Evolutionary conservation across 345 rosid species (phyloP).

Genomic region (Geranium brycei): DNA sequence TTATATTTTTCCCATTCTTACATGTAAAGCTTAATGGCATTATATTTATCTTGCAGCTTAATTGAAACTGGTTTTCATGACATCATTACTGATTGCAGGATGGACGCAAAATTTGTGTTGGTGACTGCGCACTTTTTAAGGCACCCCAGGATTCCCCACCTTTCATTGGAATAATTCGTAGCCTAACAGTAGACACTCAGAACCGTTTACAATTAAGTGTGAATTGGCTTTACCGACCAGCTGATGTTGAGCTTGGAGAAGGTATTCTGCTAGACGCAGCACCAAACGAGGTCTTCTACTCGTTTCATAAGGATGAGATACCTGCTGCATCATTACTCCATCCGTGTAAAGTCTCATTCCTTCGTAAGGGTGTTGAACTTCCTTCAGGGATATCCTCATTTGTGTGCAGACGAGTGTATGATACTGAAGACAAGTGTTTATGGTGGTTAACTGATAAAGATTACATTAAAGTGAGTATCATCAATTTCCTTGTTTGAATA

Average conservation of each 20-base stretch:
- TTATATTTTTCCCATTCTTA: too few relatives aligned
- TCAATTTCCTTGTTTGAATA: neutral
- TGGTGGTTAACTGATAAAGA: constrained; percentile 97
- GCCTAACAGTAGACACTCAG: constrained; percentile 35
- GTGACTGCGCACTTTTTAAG: constrained; percentile 89
- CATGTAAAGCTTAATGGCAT: too few relatives aligned
- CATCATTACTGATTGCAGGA: constrained; percentile 27
- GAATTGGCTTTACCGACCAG: constrained; percentile 80
- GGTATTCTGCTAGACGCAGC: constrained; percentile 63
- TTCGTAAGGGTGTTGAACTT: constrained; percentile 66
- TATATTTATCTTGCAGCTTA: too few relatives aligned
- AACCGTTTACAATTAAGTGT: constrained; percentile 43
- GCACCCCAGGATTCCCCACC: constrained; percentile 79
- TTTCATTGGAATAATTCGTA: constrained; percentile 72
- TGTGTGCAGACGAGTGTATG: constrained; percentile 82
- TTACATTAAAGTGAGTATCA: constrained; percentile 59
- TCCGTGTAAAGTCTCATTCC: constrained; percentile 93
- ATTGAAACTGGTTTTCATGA: too few relatives aligned
- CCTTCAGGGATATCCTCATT: constrained; percentile 66
- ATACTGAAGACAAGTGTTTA: constrained; percentile 48
- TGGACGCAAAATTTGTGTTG: constrained; percentile 70
- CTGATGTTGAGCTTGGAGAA: constrained; percentile 81
- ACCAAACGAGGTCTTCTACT: constrained; percentile 90
- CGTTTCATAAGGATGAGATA: constrained; percentile 90
- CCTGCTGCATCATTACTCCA: constrained; percentile 79